Conservation (phyloP, 108 stramenopile species). For the Seminavis robusta region DNA sequence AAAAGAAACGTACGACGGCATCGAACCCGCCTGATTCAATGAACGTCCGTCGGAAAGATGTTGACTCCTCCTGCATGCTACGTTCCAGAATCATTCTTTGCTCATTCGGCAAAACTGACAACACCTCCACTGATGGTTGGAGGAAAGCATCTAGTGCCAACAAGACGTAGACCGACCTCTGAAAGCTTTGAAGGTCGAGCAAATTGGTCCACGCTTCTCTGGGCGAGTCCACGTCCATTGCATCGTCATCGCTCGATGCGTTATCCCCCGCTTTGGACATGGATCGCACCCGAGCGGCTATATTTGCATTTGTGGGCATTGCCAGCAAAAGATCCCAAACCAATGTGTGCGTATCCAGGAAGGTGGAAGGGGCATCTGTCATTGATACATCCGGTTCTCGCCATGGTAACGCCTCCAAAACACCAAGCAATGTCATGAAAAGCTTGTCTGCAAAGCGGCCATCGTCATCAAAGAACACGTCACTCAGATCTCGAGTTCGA, state of each 20-base stretch:
- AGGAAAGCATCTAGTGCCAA: slow-evolving; percentile 91
- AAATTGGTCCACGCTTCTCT: slow-evolving; percentile 63
- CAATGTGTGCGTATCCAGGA: slow-evolving; percentile 52
- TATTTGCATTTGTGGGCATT: slow-evolving; percentile 84
- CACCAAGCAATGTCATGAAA: slow-evolving; percentile 61
- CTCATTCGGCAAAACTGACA: slow-evolving; percentile 47
- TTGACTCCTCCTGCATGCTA: slow-evolving; percentile 32
- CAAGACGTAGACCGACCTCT: slow-evolving; percentile 88
- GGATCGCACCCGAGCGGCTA: slow-evolving; percentile 51
- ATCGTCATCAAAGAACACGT: slow-evolving; percentile 53
- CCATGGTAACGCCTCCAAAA: slow-evolving; percentile 64
- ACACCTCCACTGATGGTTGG: slow-evolving; percentile 77
- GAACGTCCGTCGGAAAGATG: slow-evolving; percentile 70
- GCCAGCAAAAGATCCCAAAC: slow-evolving; percentile 91
- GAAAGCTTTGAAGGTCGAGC: slow-evolving; percentile 60
- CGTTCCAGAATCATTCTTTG: slow-evolving; percentile 22
- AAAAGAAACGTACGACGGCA: slow-evolving; percentile 77
- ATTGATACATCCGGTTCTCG: slow-evolving; percentile 17
- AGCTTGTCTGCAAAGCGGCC: slow-evolving; percentile 56
- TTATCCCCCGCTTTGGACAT: slow-evolving; percentile 20
- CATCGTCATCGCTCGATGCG: slow-evolving; percentile 31
- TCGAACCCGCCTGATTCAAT: slow-evolving; percentile 90
- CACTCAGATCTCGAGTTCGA: slow-evolving; percentile 46
- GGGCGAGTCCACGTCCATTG: slow-evolving; percentile 64
- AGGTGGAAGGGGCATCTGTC: slow-evolving; percentile 7